Conservation (phyloP, 2,329 filamentous ascomycete genomes). For the Exophiala alcalophila region DNA sequence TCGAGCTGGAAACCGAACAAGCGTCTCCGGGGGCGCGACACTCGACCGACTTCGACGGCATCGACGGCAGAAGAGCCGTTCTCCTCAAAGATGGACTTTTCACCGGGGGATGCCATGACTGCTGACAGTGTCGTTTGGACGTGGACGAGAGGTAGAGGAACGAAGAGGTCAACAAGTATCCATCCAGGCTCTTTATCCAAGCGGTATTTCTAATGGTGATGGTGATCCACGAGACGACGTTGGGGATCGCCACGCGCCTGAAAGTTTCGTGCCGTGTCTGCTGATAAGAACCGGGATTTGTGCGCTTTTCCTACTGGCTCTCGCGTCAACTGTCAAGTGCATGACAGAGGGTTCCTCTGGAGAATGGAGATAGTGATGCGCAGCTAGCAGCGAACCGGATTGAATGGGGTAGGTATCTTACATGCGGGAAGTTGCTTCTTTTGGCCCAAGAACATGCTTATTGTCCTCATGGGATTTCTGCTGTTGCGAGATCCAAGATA, state of each 20-base stretch:
- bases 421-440: neutral
- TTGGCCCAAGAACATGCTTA: no score
- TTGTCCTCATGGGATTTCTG: no score
- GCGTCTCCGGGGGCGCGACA: conserved; percentile 14
- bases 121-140: conserved; percentile 1
- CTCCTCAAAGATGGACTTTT: conserved; percentile 13
- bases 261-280: neutral
- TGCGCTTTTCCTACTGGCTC: neutral
- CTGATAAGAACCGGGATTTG: conserved; percentile 9
- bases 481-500: no score
- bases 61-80: conserved; percentile 14
- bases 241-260: neutral
- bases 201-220: neutral
- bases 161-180: neutral
- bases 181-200: neutral
- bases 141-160: conserved; percentile 17
- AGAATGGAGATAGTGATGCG: conserved; percentile 4
- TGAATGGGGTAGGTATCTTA: neutral
- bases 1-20: conserved; percentile 21
- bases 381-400: neutral
- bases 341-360: neutral
- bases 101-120: conserved; percentile 18
- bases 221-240: neutral
- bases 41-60: conserved; percentile 17
- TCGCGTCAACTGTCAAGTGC: conserved; percentile 3